Percentiles rank a stretch among this genome's conserved stretches.
These are phyloP conservation scores for Pharus latifolius DNA, from an alignment of 176 grass and related monocot species.

Conservation along the genomic window DNA sequence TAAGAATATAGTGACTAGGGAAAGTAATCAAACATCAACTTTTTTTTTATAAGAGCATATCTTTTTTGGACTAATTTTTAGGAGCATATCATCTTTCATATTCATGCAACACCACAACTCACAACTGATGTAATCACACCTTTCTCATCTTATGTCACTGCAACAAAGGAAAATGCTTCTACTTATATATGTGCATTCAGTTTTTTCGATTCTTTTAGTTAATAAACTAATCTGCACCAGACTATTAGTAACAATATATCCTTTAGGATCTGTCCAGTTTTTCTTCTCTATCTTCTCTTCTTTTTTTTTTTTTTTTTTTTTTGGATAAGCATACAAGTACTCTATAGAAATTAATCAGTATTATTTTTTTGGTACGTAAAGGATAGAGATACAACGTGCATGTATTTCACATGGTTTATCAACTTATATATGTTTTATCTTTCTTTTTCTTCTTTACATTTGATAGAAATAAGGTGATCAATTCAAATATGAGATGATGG, in stretches of 20 bases:
- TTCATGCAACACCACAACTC: not conserved
- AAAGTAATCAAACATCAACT: not conserved
- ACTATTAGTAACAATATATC: not conserved
- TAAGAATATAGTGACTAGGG: not conserved
- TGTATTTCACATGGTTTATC: too few species aligned
- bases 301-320: not conserved
- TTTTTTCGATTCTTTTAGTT: too few species aligned
- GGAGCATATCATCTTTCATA: constrained; percentile 1
- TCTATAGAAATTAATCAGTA: too few species aligned
- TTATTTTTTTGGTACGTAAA: too few species aligned
- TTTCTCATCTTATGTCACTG: not conserved
- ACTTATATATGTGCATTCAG: too few species aligned
- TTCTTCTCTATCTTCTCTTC: not conserved
- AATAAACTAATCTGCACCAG: not conserved
- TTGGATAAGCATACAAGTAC: too few species aligned
- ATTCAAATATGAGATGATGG: constrained; percentile 20
- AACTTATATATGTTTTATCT: not conserved
- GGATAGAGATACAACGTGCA: too few species aligned
- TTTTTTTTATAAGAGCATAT: not conserved
- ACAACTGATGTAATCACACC: not conserved
- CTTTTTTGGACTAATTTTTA: not conserved
- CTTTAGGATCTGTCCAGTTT: not conserved
- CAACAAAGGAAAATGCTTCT: not conserved
- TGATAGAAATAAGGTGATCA: not conserved
- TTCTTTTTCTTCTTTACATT: not conserved